Conservation (phyloP, 129 eudicot genomes). For the Chrysanthemum seticuspe region DNA sequence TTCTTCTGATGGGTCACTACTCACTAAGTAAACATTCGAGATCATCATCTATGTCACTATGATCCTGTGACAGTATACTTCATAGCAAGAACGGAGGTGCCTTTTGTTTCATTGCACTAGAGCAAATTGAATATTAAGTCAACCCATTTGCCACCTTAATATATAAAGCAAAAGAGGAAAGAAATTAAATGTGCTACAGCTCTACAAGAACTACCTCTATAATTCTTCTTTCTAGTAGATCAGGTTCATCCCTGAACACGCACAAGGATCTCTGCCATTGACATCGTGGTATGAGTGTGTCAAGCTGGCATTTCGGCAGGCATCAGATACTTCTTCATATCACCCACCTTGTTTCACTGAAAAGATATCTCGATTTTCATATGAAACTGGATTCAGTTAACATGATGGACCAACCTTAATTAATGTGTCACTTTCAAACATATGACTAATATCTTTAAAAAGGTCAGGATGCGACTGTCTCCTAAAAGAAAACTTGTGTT, state of each 20-base stretch:
- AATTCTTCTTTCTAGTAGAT: slow-evolving; percentile 27
- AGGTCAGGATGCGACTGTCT: slow-evolving; percentile 20
- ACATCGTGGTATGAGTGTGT: slow-evolving; percentile 28
- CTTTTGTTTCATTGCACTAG: slow-evolving; percentile 38
- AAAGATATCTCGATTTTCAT: slow-evolving; percentile 17
- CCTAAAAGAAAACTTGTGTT: slow-evolving; percentile 42
- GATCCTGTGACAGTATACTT: slow-evolving; percentile 30
- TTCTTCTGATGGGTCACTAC: too few species aligned
- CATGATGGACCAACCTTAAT: slow-evolving; percentile 27
- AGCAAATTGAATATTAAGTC: slow-evolving; percentile 9
- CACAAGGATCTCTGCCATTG: slow-evolving; percentile 64
- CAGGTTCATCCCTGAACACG: slow-evolving; percentile 41
- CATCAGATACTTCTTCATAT: slow-evolving; percentile 24
- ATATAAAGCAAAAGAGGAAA: slow-evolving; percentile 2
- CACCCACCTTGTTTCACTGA: slow-evolving; percentile 36
- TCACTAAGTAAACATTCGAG: not conserved
- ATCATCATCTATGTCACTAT: slow-evolving; percentile 31
- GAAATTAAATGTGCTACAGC: slow-evolving; percentile 7
- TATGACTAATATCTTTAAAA: slow-evolving; percentile 21
- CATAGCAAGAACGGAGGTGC: slow-evolving; percentile 22
- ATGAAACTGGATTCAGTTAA: slow-evolving; percentile 24
- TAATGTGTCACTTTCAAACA: slow-evolving; percentile 24
- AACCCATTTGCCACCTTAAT: not conserved
- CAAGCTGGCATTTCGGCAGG: slow-evolving; percentile 28
- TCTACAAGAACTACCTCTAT: slow-evolving; percentile 30